Evolutionary conservation across 2,329 filamentous ascomycete genomes (phyloP).

Genomic region (Parascedosporium putredinis): DNA sequence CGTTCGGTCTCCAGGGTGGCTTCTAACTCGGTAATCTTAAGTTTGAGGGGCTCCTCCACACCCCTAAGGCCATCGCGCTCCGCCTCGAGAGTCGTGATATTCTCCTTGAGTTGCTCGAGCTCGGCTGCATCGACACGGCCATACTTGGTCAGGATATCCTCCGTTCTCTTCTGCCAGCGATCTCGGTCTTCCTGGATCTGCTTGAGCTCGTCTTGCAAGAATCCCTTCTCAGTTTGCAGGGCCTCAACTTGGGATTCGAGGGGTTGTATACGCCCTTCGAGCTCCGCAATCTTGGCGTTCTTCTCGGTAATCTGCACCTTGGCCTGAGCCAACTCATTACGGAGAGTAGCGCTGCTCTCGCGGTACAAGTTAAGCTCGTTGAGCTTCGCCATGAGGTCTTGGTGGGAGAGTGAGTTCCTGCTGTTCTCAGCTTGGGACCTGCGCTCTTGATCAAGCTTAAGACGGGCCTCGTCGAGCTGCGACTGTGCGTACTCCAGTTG

Average conservation of each 20-base stretch:
- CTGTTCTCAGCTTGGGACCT: constrained; percentile 63
- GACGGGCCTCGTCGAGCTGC: constrained; percentile 77
- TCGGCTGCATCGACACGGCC: constrained; percentile 91
- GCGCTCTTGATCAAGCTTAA: constrained; percentile 87
- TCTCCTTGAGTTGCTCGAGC: constrained; percentile 77
- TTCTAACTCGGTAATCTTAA: constrained; percentile 42
- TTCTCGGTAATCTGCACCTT: constrained; percentile 69
- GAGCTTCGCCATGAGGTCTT: constrained; percentile 86
- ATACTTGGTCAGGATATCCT: constrained; percentile 92
- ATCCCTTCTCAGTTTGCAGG: constrained; percentile 69
- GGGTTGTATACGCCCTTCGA: constrained; percentile 68
- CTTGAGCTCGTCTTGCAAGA: constrained; percentile 78
- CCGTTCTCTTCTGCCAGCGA: constrained; percentile 88
- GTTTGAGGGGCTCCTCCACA: constrained; percentile 39
- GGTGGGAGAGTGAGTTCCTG: constrained; percentile 66
- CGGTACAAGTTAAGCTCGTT: constrained; percentile 94
- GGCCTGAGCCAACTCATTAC: constrained; percentile 73
- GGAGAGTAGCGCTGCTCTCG: constrained; percentile 84
- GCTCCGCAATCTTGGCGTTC: constrained; percentile 60
- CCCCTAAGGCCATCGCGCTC: constrained; percentile 51
- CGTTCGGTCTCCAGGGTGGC: constrained; percentile 43
- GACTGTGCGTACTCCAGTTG: constrained; percentile 79
- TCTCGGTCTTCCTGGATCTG: constrained; percentile 86
- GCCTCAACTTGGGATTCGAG: constrained; percentile 71
- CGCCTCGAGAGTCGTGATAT: constrained; percentile 53